Percentiles rank a stretch among this genome's conserved stretches.
Conservation (phyloP, 1,139 yeast species). For the Yamadazyma atlantica region DNA sequence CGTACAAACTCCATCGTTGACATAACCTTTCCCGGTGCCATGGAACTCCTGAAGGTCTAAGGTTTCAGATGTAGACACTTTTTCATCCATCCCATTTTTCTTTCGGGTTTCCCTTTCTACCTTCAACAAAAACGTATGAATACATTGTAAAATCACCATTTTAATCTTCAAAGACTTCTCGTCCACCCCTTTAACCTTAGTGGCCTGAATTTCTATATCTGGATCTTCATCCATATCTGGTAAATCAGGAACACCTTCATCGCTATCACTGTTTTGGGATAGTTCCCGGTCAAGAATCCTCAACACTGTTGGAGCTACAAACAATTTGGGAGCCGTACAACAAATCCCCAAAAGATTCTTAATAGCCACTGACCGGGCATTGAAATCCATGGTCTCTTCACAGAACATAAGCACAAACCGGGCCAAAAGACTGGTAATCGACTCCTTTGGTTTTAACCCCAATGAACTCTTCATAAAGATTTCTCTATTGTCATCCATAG, state of each 20-base stretch:
- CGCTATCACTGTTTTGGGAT: constrained; percentile 17
- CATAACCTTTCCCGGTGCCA: constrained; percentile 46
- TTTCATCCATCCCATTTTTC: constrained; percentile 32
- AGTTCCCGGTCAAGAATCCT: constrained; percentile 55
- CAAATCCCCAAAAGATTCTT: constrained; percentile 59
- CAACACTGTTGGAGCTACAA: constrained; percentile 54
- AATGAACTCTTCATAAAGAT: constrained; percentile 39
- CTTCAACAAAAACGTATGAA: constrained; percentile 52
- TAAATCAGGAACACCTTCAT: neutral
- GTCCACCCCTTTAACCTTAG: too few species aligned
- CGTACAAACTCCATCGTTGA: constrained; percentile 71
- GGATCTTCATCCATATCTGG: neutral
- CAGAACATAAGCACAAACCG: constrained; percentile 58
- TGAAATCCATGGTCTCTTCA: constrained; percentile 19
- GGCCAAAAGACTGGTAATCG: constrained; percentile 54
- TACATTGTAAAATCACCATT: constrained; percentile 51
- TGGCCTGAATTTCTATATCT: neutral
- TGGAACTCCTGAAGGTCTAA: constrained; percentile 54
- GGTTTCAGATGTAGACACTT: constrained; percentile 25
- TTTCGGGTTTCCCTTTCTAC: constrained; percentile 51
- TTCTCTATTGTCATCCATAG: constrained; percentile 47
- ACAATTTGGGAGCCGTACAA: constrained; percentile 59
- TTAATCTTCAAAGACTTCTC: too few species aligned
- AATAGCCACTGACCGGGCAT: constrained; percentile 50
- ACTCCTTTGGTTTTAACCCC: constrained; percentile 51